Percentiles rank a stretch among this genome's conserved stretches.
These are phyloP conservation scores for Penicillium sp. DNA, from an alignment of 2,329 filamentous ascomycete species.

Conservation along the genomic window DNA sequence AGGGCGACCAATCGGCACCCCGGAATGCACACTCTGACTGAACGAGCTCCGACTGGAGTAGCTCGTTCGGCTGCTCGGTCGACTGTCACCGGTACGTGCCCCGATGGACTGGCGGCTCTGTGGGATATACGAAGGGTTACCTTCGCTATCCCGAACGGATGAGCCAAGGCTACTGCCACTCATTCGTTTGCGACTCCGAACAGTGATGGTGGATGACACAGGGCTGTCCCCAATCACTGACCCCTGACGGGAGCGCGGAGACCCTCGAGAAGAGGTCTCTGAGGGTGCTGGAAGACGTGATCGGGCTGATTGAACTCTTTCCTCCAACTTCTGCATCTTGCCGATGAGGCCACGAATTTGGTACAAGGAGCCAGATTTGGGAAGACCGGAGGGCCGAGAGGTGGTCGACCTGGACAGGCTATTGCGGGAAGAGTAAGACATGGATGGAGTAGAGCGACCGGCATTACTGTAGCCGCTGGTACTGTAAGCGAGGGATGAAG, in stretches of 20 bases:
- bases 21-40: slow-evolving; percentile 42
- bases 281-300: slow-evolving; percentile 87
- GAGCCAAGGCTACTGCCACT: slow-evolving; percentile 48
- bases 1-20: slow-evolving; percentile 55
- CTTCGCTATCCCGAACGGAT: slow-evolving; percentile 40
- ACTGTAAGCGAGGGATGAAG: slow-evolving; percentile 61
- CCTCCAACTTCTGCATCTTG: slow-evolving; percentile 95
- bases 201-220: slow-evolving; percentile 59
- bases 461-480: slow-evolving; percentile 37
- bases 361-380: slow-evolving; percentile 72
- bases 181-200: slow-evolving; percentile 50
- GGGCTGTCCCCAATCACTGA: slow-evolving; percentile 51
- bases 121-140: slow-evolving; percentile 37
- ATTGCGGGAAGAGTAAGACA: slow-evolving; percentile 40
- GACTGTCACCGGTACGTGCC: slow-evolving; percentile 52
- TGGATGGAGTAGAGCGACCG: slow-evolving; percentile 50
- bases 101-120: slow-evolving; percentile 53
- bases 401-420: slow-evolving; percentile 51
- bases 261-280: slow-evolving; percentile 74
- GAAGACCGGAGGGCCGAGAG: slow-evolving; percentile 50
- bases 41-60: slow-evolving; percentile 49
- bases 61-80: slow-evolving; percentile 74
- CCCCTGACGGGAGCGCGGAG: slow-evolving; percentile 62
- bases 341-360: slow-evolving; percentile 93
- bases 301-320: slow-evolving; percentile 84